phyloP scores from a whole-genome alignment of 208 protist genomes.

The Porcisia hertigi region DNA sequence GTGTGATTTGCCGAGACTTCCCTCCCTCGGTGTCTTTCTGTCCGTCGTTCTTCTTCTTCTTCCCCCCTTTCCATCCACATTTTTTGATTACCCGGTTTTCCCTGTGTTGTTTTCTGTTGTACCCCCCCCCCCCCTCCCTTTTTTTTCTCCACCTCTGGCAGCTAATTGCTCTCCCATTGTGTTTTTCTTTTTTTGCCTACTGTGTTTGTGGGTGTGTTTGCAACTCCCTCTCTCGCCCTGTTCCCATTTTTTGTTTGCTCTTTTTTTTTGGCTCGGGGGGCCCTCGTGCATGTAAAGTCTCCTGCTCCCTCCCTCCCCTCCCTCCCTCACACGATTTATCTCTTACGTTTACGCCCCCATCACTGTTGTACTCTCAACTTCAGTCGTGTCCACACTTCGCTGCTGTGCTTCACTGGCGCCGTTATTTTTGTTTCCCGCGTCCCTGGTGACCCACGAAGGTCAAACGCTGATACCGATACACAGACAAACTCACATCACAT shows the following conservation, averaged over 20 bases:
- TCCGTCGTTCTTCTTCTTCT: neutral
- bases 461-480: too few species aligned
- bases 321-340: neutral
- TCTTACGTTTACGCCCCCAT: neutral
- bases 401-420: too few species aligned
- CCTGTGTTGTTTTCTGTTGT: slow-evolving; percentile 14
- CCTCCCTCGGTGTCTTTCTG: neutral
- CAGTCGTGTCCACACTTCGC: too few species aligned
- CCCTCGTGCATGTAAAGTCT: neutral
- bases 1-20: neutral
- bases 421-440: too few species aligned
- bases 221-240: neutral
- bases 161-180: neutral
- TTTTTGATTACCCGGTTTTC: neutral
- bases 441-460: too few species aligned
- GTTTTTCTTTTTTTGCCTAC: neutral
- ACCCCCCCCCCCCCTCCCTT: neutral
- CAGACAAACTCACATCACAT: too few species aligned
- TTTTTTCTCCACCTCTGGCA: neutral
- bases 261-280: neutral
- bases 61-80: too few species aligned
- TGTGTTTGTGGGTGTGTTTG: too few species aligned
- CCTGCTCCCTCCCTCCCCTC: neutral
- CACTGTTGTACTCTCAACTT: too few species aligned
- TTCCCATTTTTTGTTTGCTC: slow-evolving; percentile 1